Conservation (phyloP, 2,329 filamentous ascomycete species). For the Furcasterigmium sp. region DNA sequence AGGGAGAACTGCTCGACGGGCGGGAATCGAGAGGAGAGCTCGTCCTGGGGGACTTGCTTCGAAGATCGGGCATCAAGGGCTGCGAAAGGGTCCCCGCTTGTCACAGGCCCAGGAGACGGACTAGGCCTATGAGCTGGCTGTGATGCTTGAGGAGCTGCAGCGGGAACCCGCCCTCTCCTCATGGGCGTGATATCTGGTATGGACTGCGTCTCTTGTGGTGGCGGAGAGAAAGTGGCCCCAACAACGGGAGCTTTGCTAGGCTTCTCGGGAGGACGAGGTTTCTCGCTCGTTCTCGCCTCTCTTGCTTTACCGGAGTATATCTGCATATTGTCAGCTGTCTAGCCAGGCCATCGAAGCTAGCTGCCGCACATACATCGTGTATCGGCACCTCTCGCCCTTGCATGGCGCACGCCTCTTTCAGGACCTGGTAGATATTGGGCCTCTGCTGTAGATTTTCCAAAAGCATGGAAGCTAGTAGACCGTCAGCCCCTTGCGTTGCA, state of each 20-base stretch:
- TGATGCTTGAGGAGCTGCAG: too few species aligned
- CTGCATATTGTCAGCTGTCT: constrained; percentile 34
- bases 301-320: constrained; percentile 64
- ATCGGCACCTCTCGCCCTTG: constrained; percentile 82
- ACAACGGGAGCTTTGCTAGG: constrained; percentile 56
- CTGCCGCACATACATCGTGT: constrained; percentile 64
- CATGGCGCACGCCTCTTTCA: constrained; percentile 84
- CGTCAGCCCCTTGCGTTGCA: constrained; percentile 55
- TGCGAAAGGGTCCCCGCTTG: constrained; percentile 79
- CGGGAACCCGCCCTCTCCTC: constrained; percentile 73
- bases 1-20: constrained; percentile 91
- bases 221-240: constrained; percentile 77
- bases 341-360: constrained; percentile 14
- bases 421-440: constrained; percentile 91
- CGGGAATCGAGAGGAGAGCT: constrained; percentile 80
- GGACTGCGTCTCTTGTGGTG: constrained; percentile 61
- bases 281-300: constrained; percentile 52
- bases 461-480: constrained; percentile 71
- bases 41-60: constrained; percentile 55
- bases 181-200: constrained; percentile 92
- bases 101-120: constrained; percentile 65
- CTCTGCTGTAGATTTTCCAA: constrained; percentile 71
- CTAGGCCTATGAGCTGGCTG: constrained; percentile 51
- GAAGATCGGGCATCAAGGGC: constrained; percentile 69
- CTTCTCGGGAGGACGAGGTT: constrained; percentile 50